Evolutionary conservation across 176 grass and related monocot genomes (phyloP), one percentile per base, ranked within the genome.

Genomic region (Secale cereale): DNA sequence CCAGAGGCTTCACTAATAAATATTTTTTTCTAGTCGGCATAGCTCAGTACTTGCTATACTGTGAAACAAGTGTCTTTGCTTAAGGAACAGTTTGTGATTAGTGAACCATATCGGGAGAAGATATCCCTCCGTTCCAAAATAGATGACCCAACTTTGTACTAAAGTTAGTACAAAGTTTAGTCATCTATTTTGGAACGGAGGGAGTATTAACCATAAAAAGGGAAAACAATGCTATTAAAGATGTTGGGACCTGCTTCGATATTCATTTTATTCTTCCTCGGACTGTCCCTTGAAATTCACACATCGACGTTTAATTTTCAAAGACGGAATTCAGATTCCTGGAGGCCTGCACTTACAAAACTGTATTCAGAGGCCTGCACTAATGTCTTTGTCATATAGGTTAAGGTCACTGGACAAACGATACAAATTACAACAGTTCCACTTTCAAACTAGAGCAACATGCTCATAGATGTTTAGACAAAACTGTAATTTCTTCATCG

Each of bases 381-480:
- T 20, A 26, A 22, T 82, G 26, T 56, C 27, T 10, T 70, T 20
- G 36, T 65, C 33, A 59, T 26, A 68, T n/a, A 80, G 66, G 20
- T 81, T 28, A 79, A 54, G 12, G 26, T 74, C 11, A 29, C 65
- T 45, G 32, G 80, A 57, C 32, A 72, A 45, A 65, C 8, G 48
- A 59, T 20, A 43, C n/a, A 79, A 33, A 35, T 35, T 35, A 90
- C 40, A 86, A 71, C 33, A 57, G 4, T 37, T 46, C 6, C 56
- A 12, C 40, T 30, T 2, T 79, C n/a, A 78, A 78, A 67, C 73
- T 66, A 54, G 59, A 73, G 84, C 17, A 17, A 64, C 27, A 43
- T 86, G 74, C 6, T 25, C 79, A 64, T 71, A 22, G 43, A 86
- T 74, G 43, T 77, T 29, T 36, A 81, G 35, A 89, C 22, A 81